A percentile compares a stretch with the other conserved stretches of the same genome.
Conservation (phyloP, 2,329 filamentous ascomycete genomes). For the Phyllosticta ampelicida region DNA sequence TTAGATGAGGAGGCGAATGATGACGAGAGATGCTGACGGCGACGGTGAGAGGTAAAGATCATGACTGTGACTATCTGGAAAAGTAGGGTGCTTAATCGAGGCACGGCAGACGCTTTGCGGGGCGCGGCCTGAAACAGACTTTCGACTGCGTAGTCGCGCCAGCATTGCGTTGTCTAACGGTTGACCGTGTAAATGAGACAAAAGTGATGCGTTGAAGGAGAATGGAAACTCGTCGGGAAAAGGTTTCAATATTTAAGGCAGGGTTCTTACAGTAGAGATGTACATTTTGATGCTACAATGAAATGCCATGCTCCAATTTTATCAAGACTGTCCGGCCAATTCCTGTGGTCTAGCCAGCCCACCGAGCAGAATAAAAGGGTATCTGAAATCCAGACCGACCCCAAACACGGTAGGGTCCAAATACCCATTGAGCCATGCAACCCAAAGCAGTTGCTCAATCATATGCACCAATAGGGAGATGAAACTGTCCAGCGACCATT, state of each 20-base stretch:
- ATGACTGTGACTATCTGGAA: not conserved
- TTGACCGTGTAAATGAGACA: not conserved
- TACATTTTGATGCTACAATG: not conserved
- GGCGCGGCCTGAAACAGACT: not conserved
- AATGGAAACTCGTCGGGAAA: not conserved
- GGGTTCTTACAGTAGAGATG: not conserved
- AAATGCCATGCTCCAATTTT: not conserved
- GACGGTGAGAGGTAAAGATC: not conserved
- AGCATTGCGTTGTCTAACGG: not conserved
- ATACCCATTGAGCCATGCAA: not conserved
- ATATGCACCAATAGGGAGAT: not conserved
- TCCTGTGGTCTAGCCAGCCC: not conserved
- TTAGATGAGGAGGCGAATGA: not conserved
- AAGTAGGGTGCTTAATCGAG: not conserved
- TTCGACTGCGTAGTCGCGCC: not conserved
- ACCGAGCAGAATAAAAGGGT: not conserved
- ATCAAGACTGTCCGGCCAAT: not conserved
- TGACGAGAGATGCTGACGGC: not conserved
- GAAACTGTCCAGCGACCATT: not conserved
- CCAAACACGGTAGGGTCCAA: not conserved
- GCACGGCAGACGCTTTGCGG: not conserved
- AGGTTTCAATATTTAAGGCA: not conserved
- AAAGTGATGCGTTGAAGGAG: not conserved
- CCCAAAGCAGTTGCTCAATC: constrained; percentile 1
- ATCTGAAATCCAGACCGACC: not conserved